phyloP scores from a whole-genome alignment of 208 protist genomes.

The Trichomonas gallinae region DNA sequence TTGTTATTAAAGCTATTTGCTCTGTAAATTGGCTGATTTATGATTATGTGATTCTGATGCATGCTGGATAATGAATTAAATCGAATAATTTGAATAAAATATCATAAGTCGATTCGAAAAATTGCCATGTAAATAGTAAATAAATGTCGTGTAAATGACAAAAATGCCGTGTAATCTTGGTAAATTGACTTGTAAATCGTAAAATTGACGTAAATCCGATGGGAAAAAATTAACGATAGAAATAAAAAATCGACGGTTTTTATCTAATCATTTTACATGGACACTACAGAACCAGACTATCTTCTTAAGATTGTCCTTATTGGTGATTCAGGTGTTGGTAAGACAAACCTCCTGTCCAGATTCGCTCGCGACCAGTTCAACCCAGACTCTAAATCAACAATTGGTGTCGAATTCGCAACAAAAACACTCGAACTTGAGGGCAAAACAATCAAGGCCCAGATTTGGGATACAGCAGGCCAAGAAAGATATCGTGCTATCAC shows the following conservation, averaged over 20 bases:
- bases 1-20: no score
- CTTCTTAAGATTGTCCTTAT: constrained; percentile 45
- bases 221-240: neutral
- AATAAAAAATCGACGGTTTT: neutral
- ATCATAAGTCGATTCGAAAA: no score
- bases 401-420: constrained; percentile 53
- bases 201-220: neutral
- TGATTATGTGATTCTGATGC: no score
- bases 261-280: neutral
- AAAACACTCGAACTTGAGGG: constrained; percentile 37
- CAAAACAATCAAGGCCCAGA: constrained; percentile 44
- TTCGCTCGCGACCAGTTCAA: constrained; percentile 46
- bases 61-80: no score
- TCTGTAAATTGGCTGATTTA: no score
- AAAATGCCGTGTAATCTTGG: no score
- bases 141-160: no score
- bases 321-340: constrained; percentile 44
- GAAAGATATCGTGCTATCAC: constrained; percentile 33
- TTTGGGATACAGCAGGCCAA: constrained; percentile 39
- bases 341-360: constrained; percentile 45
- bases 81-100: no score
- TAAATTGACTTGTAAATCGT: neutral
- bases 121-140: no score
- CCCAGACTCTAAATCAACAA: constrained; percentile 41
- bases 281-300: neutral